A percentile compares a stretch with the other conserved stretches of the same genome.
Conservation (phyloP, 805 yeast species). For the Suhomyces vadensis region DNA sequence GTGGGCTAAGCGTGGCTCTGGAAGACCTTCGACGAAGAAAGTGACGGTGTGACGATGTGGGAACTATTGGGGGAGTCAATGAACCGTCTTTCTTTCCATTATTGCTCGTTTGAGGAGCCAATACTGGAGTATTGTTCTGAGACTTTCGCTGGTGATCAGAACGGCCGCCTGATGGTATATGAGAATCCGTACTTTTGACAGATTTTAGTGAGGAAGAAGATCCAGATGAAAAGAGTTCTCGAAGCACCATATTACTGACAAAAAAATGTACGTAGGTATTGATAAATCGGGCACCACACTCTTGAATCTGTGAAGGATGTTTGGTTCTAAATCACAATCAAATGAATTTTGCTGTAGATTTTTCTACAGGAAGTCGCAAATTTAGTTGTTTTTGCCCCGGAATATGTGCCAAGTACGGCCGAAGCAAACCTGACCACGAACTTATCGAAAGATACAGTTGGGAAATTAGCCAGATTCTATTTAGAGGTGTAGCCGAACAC, state of each 20-base stretch:
- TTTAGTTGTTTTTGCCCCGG: neutral
- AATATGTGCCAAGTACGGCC: neutral
- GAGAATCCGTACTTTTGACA: neutral
- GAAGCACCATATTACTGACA: conserved; percentile 10
- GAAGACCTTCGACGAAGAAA: conserved; percentile 26
- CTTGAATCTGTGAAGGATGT: too few species aligned
- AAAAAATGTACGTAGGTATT: too few species aligned
- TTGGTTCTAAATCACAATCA: neutral
- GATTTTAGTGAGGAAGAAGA: conserved; percentile 9
- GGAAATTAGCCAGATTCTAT: too few species aligned
- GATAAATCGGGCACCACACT: too few species aligned
- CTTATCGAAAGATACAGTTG: neutral
- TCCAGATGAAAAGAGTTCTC: conserved; percentile 12
- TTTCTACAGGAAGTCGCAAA: conserved; percentile 2
- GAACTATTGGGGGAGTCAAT: neutral
- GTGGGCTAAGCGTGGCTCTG: conserved; percentile 26
- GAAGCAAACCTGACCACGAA: neutral
- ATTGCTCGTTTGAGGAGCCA: neutral
- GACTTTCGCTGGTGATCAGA: neutral
- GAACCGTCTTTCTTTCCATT: too few species aligned
- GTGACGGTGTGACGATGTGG: conserved; percentile 22
- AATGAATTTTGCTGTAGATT: neutral
- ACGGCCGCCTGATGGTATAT: neutral
- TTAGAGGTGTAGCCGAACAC: too few species aligned
- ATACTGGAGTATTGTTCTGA: neutral